phyloP scores from a whole-genome alignment of 2,329 filamentous ascomycete species.

The Massarina eburnea region DNA sequence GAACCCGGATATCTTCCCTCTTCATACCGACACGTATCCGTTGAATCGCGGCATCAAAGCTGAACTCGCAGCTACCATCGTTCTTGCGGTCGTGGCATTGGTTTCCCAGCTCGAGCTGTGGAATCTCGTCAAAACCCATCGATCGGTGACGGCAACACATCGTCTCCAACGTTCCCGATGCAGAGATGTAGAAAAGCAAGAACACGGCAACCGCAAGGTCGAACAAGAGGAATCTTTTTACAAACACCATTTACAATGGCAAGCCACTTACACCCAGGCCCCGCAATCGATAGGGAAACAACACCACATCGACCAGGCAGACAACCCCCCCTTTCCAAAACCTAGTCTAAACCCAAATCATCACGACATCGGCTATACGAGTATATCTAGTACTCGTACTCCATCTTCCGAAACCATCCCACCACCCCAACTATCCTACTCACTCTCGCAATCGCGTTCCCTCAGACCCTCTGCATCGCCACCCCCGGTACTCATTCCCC shows the following conservation, averaged over 20 bases:
- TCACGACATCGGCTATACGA: slow-evolving; percentile 4
- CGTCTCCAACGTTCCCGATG: slow-evolving; percentile 58
- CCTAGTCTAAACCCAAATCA: not conserved
- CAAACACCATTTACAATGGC: slow-evolving; percentile 70
- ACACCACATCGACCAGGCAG: slow-evolving; percentile 36
- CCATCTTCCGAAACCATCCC: slow-evolving; percentile 7
- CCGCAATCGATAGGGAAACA: too few species aligned
- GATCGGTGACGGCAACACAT: slow-evolving; percentile 49
- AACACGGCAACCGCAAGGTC: slow-evolving; percentile 66
- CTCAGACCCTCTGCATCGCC: slow-evolving; percentile 44
- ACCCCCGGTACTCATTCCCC: slow-evolving; percentile 60
- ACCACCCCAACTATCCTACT: slow-evolving; percentile 3
- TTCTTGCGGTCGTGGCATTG: slow-evolving; percentile 73
- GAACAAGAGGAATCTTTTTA: slow-evolving; percentile 64
- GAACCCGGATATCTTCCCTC: slow-evolving; percentile 75
- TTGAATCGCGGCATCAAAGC: slow-evolving; percentile 83
- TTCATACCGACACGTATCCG: slow-evolving; percentile 76
- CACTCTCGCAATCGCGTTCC: slow-evolving; percentile 16
- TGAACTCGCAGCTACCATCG: slow-evolving; percentile 75
- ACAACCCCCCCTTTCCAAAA: slow-evolving; percentile 24
- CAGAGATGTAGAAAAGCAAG: slow-evolving; percentile 67
- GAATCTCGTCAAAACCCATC: slow-evolving; percentile 68
- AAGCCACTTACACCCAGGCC: slow-evolving; percentile 71
- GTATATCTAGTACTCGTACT: slow-evolving; percentile 7
- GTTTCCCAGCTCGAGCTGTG: slow-evolving; percentile 85